Percentiles rank a stretch among this genome's conserved stretches.
Evolutionary conservation across 768 basidiomycete species (phyloP).

Genomic region (Podaxis sp.): DNA sequence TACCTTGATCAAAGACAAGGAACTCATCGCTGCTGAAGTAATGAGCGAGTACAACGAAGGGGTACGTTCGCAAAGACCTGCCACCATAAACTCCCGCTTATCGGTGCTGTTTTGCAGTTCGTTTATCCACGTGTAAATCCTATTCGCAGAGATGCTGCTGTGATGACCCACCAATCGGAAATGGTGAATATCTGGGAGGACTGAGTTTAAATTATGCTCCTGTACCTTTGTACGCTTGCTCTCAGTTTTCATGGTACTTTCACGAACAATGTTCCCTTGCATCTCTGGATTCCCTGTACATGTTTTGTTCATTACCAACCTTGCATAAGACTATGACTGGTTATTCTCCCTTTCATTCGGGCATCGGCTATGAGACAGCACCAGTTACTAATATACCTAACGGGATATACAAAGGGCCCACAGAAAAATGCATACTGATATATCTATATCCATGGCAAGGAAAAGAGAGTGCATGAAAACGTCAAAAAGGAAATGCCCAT

Average conservation of each 20-base stretch:
- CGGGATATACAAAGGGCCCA: background rate
- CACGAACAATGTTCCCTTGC: background rate
- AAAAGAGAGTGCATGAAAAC: too few relatives aligned
- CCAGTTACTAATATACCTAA: background rate
- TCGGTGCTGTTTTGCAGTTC: constrained; percentile 46
- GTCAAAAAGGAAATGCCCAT: constrained; percentile 41
- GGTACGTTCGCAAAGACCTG: constrained; percentile 39
- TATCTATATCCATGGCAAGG: background rate
- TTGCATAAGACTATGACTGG: background rate
- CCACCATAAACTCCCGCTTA: background rate
- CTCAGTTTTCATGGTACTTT: background rate
- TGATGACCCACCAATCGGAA: constrained; percentile 87
- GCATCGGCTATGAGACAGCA: too few relatives aligned
- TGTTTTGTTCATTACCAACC: background rate
- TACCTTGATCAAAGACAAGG: constrained; percentile 69
- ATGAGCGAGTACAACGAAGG: constrained; percentile 82
- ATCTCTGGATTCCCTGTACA: background rate
- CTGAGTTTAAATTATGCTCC: constrained; percentile 7
- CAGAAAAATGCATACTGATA: background rate
- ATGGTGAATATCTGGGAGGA: constrained; percentile 62
- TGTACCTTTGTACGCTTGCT: background rate
- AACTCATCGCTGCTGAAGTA: constrained; percentile 75
- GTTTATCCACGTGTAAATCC: constrained; percentile 82
- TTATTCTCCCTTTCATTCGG: background rate
- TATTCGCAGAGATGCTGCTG: constrained; percentile 72